Evolutionary conservation across 192 early-diverging fungal species (phyloP), one percentile per base, ranked within the genome.

Genomic region (Thamnidium elegans): DNA sequence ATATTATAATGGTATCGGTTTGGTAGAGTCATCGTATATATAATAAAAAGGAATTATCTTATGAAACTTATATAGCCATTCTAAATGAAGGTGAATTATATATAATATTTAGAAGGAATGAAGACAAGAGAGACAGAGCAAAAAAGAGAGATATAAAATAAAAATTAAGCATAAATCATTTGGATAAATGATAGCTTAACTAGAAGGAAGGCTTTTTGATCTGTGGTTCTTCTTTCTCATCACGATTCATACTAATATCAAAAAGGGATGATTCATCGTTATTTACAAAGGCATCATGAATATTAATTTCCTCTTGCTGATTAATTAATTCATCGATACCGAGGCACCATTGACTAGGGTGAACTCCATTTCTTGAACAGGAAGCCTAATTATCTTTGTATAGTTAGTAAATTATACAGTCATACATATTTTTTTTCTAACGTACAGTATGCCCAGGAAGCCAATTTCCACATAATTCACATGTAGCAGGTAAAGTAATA

Each of bases 381-480:
- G 4, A 21, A 26, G 51, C 36, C 70, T 72, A 43, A 66, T 39
- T 26, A 26, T 26, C 1, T 26, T 3, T 26, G 17, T 19, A 43
- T n/a, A 1, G 6, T 21, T 58, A 58, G 17, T 5, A 44, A 26
- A 1, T 2, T 3, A 26, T 26, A 26, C 3, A 26, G 26, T 26
- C 3, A 3, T 26, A 26, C 3, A 26, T 2, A 39, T 39, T 39
- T 3, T 39, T 39, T 36, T 36, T 30, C 13, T 14, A 20, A 52
- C 70, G 23, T 72, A 72, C 70, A 13, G 44, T 21, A 45, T 72
- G 70, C 11, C 53, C 46, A 13, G 70, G 65, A 15, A 67, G 39
- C 70, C 70, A 72, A 47, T 66, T 55, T 44, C 60, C 64, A 26
- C 70, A 72, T 2, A 72, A 45, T 55, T 72, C 70, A 44, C 70